Conservation (phyloP, 2,329 filamentous ascomycete genomes). For the Fusarium duplospermum region DNA sequence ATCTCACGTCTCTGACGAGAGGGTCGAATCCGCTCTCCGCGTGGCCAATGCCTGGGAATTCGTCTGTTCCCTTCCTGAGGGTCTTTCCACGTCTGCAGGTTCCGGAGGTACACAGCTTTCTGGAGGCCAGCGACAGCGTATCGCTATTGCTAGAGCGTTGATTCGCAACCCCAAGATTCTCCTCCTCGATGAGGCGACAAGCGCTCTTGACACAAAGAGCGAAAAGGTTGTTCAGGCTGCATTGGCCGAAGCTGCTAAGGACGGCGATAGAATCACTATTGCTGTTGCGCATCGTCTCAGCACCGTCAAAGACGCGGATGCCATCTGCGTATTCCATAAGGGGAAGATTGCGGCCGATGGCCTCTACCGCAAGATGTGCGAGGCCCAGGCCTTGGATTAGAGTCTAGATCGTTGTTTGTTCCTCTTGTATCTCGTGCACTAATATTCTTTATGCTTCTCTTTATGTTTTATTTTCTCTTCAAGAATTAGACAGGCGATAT, state of each 20-base stretch:
- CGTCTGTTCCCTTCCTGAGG: background rate
- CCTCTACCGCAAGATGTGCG: background rate
- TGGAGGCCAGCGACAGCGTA: background rate
- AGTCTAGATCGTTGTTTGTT: background rate
- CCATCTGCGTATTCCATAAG: background rate
- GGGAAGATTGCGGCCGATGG: background rate
- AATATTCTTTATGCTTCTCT: background rate
- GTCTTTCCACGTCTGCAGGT: background rate
- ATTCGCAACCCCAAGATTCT: background rate
- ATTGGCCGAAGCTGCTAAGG: background rate
- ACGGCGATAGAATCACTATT: background rate
- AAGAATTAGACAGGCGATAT: background rate
- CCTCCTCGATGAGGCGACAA: background rate
- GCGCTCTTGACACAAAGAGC: background rate
- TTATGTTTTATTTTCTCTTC: background rate
- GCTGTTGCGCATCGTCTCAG: background rate
- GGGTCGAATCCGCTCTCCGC: background rate
- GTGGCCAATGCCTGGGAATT: background rate
- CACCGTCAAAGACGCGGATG: background rate
- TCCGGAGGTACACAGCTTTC: background rate
- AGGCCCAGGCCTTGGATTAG: background rate
- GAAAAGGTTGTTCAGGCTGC: background rate
- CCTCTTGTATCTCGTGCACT: background rate
- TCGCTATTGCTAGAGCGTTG: background rate
- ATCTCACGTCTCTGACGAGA: background rate